Evolutionary conservation across 2,329 filamentous ascomycete species (phyloP), one percentile per base, ranked within the genome.

Genomic region (Cordyceps militaris): DNA sequence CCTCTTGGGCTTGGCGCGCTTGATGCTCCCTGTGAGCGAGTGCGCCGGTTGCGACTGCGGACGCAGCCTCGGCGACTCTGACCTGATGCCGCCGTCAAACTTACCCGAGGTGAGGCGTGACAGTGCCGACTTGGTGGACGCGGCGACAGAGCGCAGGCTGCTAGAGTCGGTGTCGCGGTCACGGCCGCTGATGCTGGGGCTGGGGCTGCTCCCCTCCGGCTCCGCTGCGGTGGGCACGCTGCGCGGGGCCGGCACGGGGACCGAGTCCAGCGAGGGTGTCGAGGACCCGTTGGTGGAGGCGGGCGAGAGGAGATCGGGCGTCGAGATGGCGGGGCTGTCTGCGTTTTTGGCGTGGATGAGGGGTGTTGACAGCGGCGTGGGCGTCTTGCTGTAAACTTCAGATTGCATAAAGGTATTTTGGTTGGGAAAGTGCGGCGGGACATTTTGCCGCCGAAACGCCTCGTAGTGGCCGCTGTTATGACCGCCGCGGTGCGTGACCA

Each of bases 391-490:
- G 67, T 89, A 93, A 34, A 87, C 83, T 7, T 85, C 86, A 38
- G 89, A 88, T 6, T 81, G 80, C 60, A 88, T 87, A 71, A 96
- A 93, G 0, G 85, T 85, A 63, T 89, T 86, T 0, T 88, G 85
- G 8, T 93, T 97, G 1, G 90, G 88, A 68, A 86, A 97, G 0
- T 92, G 92, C 3, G 87, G 76, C 52, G 86, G 84, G 9, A 90
- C 74, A 59, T 89, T 87, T 71, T 97, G 94, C 38, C 94, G 83
- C 34, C 94, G 83, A 71, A 97, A 97, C 1, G 91, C 93, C 71
- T 99, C 94, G 74, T 99, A 99, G 69, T 99, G 94, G 1, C 94
- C 94, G 66, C 91, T 96, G 67, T 96, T 87, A 70, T 99, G 94
- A 61, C 89, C 95, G 38, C 94, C 94, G 67, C 96, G 96, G 69